Evolutionary conservation across 331 rosid species (phyloP).

Genomic region (Erythrophleum ivorense): DNA sequence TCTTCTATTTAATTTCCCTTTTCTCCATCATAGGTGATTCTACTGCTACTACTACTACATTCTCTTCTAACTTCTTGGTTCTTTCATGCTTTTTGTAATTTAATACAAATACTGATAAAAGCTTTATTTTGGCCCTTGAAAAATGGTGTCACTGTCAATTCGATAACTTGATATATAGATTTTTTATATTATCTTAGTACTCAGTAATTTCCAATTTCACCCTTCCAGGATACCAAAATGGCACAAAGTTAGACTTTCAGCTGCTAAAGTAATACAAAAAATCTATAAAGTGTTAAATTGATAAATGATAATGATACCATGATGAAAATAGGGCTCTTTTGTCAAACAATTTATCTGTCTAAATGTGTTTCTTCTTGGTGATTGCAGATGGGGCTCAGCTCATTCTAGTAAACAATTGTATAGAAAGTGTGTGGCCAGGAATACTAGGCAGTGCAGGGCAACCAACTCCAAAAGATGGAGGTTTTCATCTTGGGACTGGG

Average conservation of each 20-base stretch:
- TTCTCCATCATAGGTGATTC: slow-evolving; percentile 53
- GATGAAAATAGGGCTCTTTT: not conserved
- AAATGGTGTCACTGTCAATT: not conserved
- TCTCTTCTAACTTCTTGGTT: slow-evolving; percentile 27
- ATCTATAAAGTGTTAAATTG: not conserved
- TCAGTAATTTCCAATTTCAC: not conserved
- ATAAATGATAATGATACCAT: not conserved
- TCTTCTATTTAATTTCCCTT: slow-evolving; percentile 41
- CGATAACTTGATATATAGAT: not conserved
- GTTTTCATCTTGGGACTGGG: slow-evolving; percentile 78
- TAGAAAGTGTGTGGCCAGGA: slow-evolving; percentile 91
- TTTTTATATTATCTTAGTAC: not conserved
- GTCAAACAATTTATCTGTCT: not conserved
- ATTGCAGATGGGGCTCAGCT: slow-evolving; percentile 82
- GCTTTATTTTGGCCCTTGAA: not conserved
- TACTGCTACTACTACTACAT: slow-evolving; percentile 5
- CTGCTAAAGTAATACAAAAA: not conserved
- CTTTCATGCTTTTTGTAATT: slow-evolving; percentile 12
- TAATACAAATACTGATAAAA: not conserved
- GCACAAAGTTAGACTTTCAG: too few relatives aligned
- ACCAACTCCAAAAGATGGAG: slow-evolving; percentile 74
- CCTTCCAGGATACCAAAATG: not conserved
- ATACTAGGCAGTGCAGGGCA: slow-evolving; percentile 82
- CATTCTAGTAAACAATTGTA: slow-evolving; percentile 86
- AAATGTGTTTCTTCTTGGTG: slow-evolving; percentile 18